Base-by-base conservation (phyloP, 2,329 filamentous ascomycete species). In the Colletotrichum australisinense region DNA sequence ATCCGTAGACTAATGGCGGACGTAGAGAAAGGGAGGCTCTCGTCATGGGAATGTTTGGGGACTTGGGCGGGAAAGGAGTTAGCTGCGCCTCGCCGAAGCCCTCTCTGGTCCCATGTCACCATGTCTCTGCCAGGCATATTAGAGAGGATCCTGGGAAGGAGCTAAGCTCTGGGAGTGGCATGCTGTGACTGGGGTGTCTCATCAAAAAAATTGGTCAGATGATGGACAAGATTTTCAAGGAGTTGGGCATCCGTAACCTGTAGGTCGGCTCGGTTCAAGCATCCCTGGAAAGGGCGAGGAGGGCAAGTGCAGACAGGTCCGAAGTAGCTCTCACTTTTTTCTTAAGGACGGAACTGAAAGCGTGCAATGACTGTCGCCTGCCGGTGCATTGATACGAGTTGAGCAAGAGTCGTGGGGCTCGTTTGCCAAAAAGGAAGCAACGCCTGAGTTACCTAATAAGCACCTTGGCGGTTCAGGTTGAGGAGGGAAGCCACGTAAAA, bases 171-270 rank as follows among this genome's bases (percentile, higher is more conserved):
- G n/a, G 12, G 24, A 35, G 32, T 57, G n/a, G 64, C 12, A 63
- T 63, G 52, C 30, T 57, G 22, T 55, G 62, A 58, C 22, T 22
- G 56, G 58, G 67, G 70, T 73, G 70, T 70, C 70, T 73, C 22
- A 60, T 70, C 64, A 52, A 16, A 55, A 46, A 53, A 28, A 46
- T 35, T 35, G 70, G 60, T 70, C 67, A 73, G 66, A 70, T 65
- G 70, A 73, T 11, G 19, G 11, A 46, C 55, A 35, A 38, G 8
- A 46, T 60, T 70, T 60, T 49, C 53, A 16, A 26, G 56, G 30
- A 67, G 24, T 35, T 60, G 42, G 8, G 46, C 19, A 49, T 22
- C 19, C 16, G 19, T 35, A 30, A 22, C 19, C 19, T 2, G 19
- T 35, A 38, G 66, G 26, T 32, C 46, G 60, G n/a, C 53, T 60